Conservation (phyloP, 148 eudicot species). For the Camellia lanceoleosa region DNA sequence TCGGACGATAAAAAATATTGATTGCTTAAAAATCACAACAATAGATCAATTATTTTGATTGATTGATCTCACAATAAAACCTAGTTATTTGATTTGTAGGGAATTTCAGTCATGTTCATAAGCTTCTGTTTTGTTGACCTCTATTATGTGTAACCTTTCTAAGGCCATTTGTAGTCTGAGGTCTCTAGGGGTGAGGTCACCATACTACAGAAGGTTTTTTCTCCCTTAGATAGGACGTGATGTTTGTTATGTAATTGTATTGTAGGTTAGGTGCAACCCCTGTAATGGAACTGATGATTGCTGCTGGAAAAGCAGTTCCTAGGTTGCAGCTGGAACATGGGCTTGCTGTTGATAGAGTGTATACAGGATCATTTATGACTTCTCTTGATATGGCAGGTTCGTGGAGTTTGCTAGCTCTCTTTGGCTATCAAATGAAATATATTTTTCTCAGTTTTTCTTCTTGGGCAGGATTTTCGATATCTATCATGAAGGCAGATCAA, state of each 20-base stretch:
- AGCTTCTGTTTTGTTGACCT: neutral
- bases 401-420: slow-evolving; percentile 14
- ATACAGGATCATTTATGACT: slow-evolving; percentile 96
- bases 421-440: slow-evolving; percentile 16
- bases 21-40: too few species aligned
- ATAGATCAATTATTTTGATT: too few species aligned
- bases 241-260: slow-evolving; percentile 15
- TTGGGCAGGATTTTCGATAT: slow-evolving; percentile 74
- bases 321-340: slow-evolving; percentile 92
- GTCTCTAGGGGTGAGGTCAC: too few species aligned
- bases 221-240: slow-evolving; percentile 9
- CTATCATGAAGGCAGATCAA: slow-evolving; percentile 84
- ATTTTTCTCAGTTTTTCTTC: slow-evolving; percentile 16
- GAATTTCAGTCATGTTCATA: too few species aligned
- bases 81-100: too few species aligned
- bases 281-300: slow-evolving; percentile 87
- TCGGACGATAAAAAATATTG: too few species aligned
- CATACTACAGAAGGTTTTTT: neutral
- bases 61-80: too few species aligned
- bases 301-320: slow-evolving; percentile 92
- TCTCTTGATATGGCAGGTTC: slow-evolving; percentile 96
- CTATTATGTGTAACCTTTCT: neutral
- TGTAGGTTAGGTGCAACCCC: slow-evolving; percentile 93
- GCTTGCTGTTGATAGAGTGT: slow-evolving; percentile 94
- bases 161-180: neutral